These are phyloP conservation scores for Vitis hybrid DNA, from an alignment of 177 flowering plant genomes.

Conservation along the genomic window DNA sequence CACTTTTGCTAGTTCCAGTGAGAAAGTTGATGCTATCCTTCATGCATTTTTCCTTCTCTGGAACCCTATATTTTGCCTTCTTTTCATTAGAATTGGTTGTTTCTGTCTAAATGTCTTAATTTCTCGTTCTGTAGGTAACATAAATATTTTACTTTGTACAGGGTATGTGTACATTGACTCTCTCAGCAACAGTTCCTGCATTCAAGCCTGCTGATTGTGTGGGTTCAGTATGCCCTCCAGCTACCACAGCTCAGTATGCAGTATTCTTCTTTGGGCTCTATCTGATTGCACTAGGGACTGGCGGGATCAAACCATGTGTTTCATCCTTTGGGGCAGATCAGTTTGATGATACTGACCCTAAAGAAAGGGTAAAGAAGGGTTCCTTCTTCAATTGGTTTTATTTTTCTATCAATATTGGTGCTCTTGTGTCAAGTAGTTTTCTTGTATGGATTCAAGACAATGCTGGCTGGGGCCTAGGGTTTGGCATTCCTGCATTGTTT, in stretches of 20 bases:
- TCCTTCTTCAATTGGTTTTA: conserved; percentile 60
- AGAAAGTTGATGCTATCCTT: too few relatives aligned
- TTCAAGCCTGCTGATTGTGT: conserved; percentile 48
- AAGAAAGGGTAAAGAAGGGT: conserved; percentile 49
- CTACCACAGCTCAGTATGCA: conserved; percentile 48
- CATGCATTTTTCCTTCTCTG: too few relatives aligned
- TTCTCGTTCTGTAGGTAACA: background rate
- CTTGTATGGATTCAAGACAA: conserved; percentile 63
- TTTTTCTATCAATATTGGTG: conserved; percentile 53
- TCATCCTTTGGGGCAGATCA: conserved; percentile 63
- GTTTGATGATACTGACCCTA: conserved; percentile 58
- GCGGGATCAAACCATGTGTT: conserved; percentile 62
- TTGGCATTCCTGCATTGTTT: conserved; percentile 52
- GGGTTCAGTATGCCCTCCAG: conserved; percentile 47
- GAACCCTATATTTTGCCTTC: too few relatives aligned
- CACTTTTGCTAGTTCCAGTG: too few relatives aligned
- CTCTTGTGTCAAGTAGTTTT: conserved; percentile 46
- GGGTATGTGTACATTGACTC: conserved; percentile 59
- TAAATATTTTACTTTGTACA: conserved; percentile 12
- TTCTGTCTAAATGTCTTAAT: background rate
- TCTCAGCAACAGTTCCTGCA: conserved; percentile 53
- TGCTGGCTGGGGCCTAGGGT: conserved; percentile 62
- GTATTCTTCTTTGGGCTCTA: conserved; percentile 50
- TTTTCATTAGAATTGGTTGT: background rate
- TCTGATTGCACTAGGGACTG: conserved; percentile 56